phyloP scores from a whole-genome alignment of 768 basidiomycete species.

The Calvatia gigantea region DNA sequence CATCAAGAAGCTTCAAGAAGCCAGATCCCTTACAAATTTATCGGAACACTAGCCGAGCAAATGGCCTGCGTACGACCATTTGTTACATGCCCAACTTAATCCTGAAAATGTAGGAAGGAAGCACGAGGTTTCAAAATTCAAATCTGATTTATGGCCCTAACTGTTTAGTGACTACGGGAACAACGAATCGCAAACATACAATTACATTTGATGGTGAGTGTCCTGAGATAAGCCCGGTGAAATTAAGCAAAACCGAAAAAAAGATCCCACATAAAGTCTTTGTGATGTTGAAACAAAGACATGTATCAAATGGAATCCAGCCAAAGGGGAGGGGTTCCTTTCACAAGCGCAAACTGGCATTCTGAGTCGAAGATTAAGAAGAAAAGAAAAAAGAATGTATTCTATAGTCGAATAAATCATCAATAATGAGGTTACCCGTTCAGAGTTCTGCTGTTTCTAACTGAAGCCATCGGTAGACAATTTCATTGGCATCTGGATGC shows the following conservation, averaged over 20 bases:
- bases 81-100: too few relatives aligned
- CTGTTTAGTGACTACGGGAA: background rate
- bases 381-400: background rate
- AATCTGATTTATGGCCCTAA: background rate
- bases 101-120: too few relatives aligned
- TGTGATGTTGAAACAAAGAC: background rate
- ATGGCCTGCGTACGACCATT: too few relatives aligned
- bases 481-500: slow-evolving; percentile 25
- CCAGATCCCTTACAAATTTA: too few relatives aligned
- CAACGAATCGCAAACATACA: background rate
- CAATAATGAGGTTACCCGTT: background rate
- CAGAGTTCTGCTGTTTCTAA: slow-evolving; percentile 25
- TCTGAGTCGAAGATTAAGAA: background rate
- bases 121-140: background rate
- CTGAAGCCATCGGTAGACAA: slow-evolving; percentile 49
- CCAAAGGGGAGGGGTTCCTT: background rate
- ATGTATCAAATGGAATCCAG: background rate
- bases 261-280: background rate
- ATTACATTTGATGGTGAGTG: background rate
- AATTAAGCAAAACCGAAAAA: background rate
- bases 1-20: too few relatives aligned
- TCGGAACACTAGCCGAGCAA: too few relatives aligned
- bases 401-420: background rate
- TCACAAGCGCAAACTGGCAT: background rate
- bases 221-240: background rate